Evolutionary conservation across 768 basidiomycete species (phyloP).

Genomic region (Rubroboletus satanas): DNA sequence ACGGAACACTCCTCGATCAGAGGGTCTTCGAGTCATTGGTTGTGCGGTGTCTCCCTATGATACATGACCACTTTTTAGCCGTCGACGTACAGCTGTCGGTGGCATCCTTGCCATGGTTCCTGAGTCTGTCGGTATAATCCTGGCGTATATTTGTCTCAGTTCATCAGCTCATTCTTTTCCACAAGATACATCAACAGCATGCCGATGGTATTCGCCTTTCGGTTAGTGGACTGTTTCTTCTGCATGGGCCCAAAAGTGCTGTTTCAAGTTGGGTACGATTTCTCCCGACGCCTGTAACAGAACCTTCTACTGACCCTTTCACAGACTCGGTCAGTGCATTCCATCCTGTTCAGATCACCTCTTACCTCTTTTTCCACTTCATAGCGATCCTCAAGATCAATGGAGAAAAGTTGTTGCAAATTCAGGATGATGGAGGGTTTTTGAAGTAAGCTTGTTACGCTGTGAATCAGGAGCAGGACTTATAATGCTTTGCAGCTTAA

Average conservation of each 20-base stretch:
- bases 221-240: constrained; percentile 96
- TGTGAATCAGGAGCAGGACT: background rate
- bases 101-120: constrained; percentile 96
- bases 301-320: constrained; percentile 12
- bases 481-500: constrained; percentile 51
- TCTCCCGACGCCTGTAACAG: background rate
- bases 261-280: constrained; percentile 89
- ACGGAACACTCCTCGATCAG: constrained; percentile 97
- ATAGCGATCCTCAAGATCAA: constrained; percentile 96
- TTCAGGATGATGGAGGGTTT: constrained; percentile 96
- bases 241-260: constrained; percentile 99
- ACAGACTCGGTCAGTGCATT: constrained; percentile 51
- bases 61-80: constrained; percentile 85
- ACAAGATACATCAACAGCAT: constrained; percentile 84
- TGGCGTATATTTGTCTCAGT: background rate
- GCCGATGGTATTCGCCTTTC: constrained; percentile 97
- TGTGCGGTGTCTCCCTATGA: constrained; percentile 81
- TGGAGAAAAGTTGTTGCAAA: constrained; percentile 83
- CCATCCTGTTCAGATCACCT: background rate
- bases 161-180: constrained; percentile 1
- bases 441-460: constrained; percentile 62
- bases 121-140: constrained; percentile 74
- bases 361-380: constrained; percentile 10
- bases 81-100: constrained; percentile 97
- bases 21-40: constrained; percentile 96